Evolutionary conservation across 257 asterid species (phyloP).

Genomic region (Vinca minor): DNA sequence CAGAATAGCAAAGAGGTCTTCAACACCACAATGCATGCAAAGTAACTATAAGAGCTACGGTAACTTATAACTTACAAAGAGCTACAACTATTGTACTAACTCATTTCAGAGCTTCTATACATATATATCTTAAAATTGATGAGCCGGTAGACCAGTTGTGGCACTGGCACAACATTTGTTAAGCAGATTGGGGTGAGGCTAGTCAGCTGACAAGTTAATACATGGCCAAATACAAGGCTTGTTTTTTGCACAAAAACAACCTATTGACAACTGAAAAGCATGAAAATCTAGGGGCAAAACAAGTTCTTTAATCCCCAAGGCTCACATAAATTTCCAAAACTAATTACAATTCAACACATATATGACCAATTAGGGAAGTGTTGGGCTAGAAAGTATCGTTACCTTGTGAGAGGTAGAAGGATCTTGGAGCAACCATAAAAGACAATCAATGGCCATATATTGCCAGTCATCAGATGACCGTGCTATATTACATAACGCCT

Average conservation of each 20-base stretch:
- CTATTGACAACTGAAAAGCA: neutral
- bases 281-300: neutral
- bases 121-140: no score
- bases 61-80: neutral
- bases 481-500: constrained; percentile 83
- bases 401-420: constrained; percentile 85
- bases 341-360: neutral
- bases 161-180: no score
- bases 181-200: neutral
- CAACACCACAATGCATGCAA: no score
- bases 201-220: neutral
- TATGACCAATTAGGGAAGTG: neutral
- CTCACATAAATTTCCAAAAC: neutral
- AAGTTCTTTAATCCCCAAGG: neutral
- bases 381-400: constrained; percentile 3
- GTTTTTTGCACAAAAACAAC: constrained; percentile 3
- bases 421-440: constrained; percentile 94
- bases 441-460: constrained; percentile 96
- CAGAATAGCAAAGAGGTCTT: no score
- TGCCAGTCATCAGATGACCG: constrained; percentile 99
- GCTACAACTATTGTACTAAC: neutral
- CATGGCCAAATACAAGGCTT: neutral
- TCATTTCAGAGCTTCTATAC: neutral
- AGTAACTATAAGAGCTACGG: neutral
- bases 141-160: no score